Evolutionary conservation across 2,329 filamentous ascomycete genomes (phyloP), one percentile per base, ranked within the genome.

Genomic region (Colletotrichum liaoningense): DNA sequence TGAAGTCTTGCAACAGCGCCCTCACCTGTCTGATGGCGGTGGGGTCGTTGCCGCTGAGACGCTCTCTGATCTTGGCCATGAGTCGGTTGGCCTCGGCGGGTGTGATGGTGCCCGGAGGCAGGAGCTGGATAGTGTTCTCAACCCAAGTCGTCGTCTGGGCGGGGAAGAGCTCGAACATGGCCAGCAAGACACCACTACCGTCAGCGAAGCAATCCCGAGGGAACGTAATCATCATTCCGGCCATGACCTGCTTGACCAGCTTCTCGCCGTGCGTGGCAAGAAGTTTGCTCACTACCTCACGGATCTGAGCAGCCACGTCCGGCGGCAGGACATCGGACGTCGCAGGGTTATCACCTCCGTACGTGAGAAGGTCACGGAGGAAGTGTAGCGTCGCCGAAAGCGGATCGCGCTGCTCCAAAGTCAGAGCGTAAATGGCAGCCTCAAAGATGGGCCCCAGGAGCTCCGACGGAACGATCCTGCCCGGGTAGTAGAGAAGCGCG

Each of bases 161-260:
- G 0, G 97, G 97, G 79, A 97, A 87, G 54, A 98, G 86, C 81
- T 98, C 93, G 80, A 99, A 98, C 76, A 98, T 88, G 4, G 93
- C 92, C 73, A 99, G 90, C 65, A 99, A 85, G n/a, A 98, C 94
- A 5, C 95, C 95, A 62, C 95, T 98, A 19, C 95, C 95, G 80
- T 99, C 97, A 0, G 95, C 93, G 80, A 98, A 97, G 84, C 95
- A 98, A 82, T 98, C 97, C 56, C 94, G 91, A 0, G 97, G 97
- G 84, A 99, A 99, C 0, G 93, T 97, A 81, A 98, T 98, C 96
- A 99, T 98, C 95, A 99, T 97, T 73, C 97, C 97, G 1, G 95
- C 97, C 85, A 99, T 88, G 71, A 97, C 92, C 75, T 95, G 93
- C 83, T 98, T 96, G 8, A 97, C 92, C 33, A 99, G 87, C 69